Base-by-base conservation (phyloP, 371 early-diverging fungal genomes). In the Mucor plumbeus region DNA sequence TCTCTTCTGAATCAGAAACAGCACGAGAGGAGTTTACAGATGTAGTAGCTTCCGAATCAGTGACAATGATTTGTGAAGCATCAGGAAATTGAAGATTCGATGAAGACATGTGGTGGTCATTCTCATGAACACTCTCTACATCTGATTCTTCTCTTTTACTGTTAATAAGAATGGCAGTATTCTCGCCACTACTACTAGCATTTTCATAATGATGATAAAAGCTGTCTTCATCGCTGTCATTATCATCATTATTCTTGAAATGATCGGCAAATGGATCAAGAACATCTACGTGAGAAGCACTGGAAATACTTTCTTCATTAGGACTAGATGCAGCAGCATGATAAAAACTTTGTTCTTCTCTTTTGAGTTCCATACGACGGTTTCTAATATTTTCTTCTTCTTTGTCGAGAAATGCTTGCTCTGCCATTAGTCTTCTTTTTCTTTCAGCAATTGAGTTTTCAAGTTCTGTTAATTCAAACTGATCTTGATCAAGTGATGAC, bases 1-100 rank as follows among this genome's bases (percentile, higher is more conserved):
- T 72, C 61, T 70, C 76, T 58, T 76, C 76, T 15, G 76, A 72
- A 33, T 76, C 76, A 31, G 73, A 73, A 7, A 54, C 36, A 44
- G 53, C 60, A 4, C 53, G 44, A 5, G 33, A 10, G 17, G 56
- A 38, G 8, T 17, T 44, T 35, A 35, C 38, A 34, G 26, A 14
- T 5, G 26, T 44, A 9, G 35, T 17, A 35, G 35, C 31, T 17
- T 35, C 53, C 9, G 39, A 36, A 33, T n/a, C 38, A 55, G 55
- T 53, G 50, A 17, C 40, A 38, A 56, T 47, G 8, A 44, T 17
- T 34, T 33, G 39, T 11, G 72, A 58, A n/a, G 55, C 40, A 36
- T 39, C 38, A 38, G 70, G 61, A 6, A 57, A 64, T 40, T 48
- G 54, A 39, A 64, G 57, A 31, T 61, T 53, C 2, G 69, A 34